A percentile compares a stretch with the other conserved stretches of the same genome.
Conservation (phyloP, 202 grass and related monocot species). For the Elaeis oleifera region DNA sequence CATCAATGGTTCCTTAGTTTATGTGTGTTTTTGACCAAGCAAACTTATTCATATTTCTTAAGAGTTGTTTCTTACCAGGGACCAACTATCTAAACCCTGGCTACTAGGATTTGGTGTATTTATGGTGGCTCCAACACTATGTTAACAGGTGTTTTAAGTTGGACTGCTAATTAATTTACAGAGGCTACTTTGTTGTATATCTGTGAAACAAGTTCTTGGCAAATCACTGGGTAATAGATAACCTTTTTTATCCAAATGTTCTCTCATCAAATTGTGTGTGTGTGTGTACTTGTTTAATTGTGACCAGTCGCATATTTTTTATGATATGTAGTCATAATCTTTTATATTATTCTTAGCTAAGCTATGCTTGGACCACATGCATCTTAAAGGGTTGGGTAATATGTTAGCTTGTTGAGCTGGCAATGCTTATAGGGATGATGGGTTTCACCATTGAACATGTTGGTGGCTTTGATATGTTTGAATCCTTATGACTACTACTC, state of each 20-base stretch:
- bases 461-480: conserved; percentile 1
- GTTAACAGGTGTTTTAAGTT: conserved; percentile 62
- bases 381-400: conserved; percentile 83
- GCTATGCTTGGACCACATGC: conserved; percentile 60
- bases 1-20: too few species aligned
- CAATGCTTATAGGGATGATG: conserved; percentile 80
- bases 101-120: conserved; percentile 58
- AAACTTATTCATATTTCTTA: too few species aligned
- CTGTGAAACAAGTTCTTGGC: too few species aligned
- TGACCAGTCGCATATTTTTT: too few species aligned
- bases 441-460: conserved; percentile 97
- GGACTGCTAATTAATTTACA: too few species aligned
- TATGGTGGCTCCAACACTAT: conserved; percentile 91
- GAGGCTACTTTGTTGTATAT: too few species aligned
- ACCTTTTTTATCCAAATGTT: not conserved
- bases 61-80: too few species aligned
- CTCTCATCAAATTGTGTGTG: not conserved
- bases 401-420: conserved; percentile 63
- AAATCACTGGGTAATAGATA: not conserved
- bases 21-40: too few species aligned
- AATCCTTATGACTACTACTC: not conserved
- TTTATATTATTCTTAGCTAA: conserved; percentile 50
- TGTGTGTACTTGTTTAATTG: too few species aligned
- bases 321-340: not conserved
- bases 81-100: conserved; percentile 2